These are phyloP conservation scores for Simmondsia chinensis DNA, from an alignment of 148 eudicot species.

Conservation along the genomic window DNA sequence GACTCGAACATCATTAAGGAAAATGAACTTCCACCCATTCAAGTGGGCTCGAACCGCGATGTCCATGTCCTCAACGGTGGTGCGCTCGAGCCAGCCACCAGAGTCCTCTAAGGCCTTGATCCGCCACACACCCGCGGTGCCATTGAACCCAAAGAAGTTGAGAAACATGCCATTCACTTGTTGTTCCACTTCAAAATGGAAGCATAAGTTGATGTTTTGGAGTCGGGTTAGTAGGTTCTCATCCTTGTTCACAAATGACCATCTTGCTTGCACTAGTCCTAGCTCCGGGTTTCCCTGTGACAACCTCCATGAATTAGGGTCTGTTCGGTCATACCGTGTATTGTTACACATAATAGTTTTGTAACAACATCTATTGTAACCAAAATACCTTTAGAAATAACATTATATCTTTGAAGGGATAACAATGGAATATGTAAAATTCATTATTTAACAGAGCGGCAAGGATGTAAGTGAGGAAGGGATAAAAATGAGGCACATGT, in stretches of 20 bases:
- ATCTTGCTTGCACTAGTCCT: constrained; percentile 25
- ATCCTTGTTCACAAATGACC: constrained; percentile 25
- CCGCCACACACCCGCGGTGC: constrained; percentile 27
- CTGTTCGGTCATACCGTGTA: background rate
- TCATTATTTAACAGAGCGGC: too few relatives aligned
- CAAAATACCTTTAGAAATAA: too few relatives aligned
- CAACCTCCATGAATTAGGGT: background rate
- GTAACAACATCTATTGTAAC: background rate
- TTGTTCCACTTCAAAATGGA: constrained; percentile 26
- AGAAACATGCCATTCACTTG: constrained; percentile 23
- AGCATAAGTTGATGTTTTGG: constrained; percentile 17
- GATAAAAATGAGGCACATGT: too few relatives aligned
- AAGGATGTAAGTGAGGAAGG: too few relatives aligned
- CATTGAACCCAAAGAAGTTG: constrained; percentile 24
- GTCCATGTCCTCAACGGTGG: constrained; percentile 23
- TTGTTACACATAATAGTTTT: background rate
- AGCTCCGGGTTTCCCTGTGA: constrained; percentile 15
- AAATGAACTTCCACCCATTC: constrained; percentile 24
- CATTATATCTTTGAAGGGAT: too few relatives aligned
- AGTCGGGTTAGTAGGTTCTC: constrained; percentile 20
- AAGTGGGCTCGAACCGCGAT: constrained; percentile 25
- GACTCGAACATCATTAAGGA: constrained; percentile 19
- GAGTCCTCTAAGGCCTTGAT: constrained; percentile 22
- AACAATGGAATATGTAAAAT: too few relatives aligned
- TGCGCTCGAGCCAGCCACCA: constrained; percentile 24